Evolutionary conservation across 306 rosid species (phyloP).

Genomic region (Vigna angularis): DNA sequence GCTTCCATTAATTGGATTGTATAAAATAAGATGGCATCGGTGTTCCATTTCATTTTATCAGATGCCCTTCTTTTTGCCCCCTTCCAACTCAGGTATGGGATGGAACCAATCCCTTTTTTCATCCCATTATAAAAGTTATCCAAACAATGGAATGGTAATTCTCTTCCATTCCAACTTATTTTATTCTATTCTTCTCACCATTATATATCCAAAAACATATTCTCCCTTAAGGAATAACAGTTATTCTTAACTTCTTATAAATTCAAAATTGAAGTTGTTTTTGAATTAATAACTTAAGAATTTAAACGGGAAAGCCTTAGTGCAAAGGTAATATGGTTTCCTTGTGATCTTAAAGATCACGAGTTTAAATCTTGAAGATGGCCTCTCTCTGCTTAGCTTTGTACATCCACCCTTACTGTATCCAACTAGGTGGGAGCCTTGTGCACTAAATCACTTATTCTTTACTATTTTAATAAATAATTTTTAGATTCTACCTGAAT

Average conservation of each 20-base stretch:
- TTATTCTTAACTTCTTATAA: slow-evolving; percentile 20
- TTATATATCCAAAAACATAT: not conserved
- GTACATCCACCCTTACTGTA: no score
- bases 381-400: no score
- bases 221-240: not conserved
- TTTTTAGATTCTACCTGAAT: not conserved
- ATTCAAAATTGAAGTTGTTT: slow-evolving; percentile 19
- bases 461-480: no score
- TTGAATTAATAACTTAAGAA: slow-evolving; percentile 13
- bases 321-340: not conserved
- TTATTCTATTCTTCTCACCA: not conserved
- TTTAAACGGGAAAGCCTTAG: not conserved
- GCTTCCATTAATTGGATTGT: slow-evolving; percentile 1
- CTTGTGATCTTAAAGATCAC: not conserved
- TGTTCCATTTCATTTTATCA: not conserved
- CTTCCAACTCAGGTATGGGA: not conserved
- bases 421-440: no score
- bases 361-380: no score
- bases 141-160: not conserved
- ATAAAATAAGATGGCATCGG: not conserved
- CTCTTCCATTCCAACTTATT: not conserved
- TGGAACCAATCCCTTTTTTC: not conserved
- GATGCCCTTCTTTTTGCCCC: not conserved
- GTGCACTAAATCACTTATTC: no score
- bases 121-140: no score